A percentile compares a stretch with the other conserved stretches of the same genome.
Evolutionary conservation across 257 asterid genomes (phyloP).

Genomic region (Buddleja alternifolia): DNA sequence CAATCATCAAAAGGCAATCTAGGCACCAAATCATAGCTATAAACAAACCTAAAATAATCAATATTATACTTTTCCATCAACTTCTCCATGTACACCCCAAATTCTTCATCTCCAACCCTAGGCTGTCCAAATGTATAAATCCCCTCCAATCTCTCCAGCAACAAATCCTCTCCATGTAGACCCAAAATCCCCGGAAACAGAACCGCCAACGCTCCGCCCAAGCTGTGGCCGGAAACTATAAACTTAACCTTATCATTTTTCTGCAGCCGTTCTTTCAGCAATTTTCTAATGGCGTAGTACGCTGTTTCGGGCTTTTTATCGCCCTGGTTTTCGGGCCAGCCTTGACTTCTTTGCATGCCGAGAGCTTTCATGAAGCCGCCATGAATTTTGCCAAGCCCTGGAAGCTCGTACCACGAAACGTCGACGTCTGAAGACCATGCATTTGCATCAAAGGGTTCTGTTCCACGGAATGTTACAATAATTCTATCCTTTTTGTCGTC

Average conservation of each 20-base stretch:
- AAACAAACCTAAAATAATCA: slow-evolving; percentile 32
- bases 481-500: slow-evolving; percentile 25
- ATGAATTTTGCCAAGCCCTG: slow-evolving; percentile 26
- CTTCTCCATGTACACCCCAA: slow-evolving; percentile 31
- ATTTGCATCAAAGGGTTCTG: slow-evolving; percentile 24
- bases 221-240: slow-evolving; percentile 40
- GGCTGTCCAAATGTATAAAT: slow-evolving; percentile 43
- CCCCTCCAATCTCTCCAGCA: slow-evolving; percentile 37
- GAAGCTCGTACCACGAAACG: slow-evolving; percentile 31
- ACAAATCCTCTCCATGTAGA: slow-evolving; percentile 28
- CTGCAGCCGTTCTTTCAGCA: slow-evolving; percentile 20
- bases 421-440: slow-evolving; percentile 32
- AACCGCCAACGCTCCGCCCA: slow-evolving; percentile 41
- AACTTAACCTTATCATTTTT: slow-evolving; percentile 26
- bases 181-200: slow-evolving; percentile 29
- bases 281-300: slow-evolving; percentile 32
- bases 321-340: slow-evolving; percentile 29
- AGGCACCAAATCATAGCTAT: slow-evolving; percentile 36
- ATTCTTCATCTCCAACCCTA: slow-evolving; percentile 35
- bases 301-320: slow-evolving; percentile 25
- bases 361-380: slow-evolving; percentile 43
- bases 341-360: slow-evolving; percentile 28
- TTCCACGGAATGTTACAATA: slow-evolving; percentile 29
- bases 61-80: background rate
- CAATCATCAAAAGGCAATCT: slow-evolving; percentile 40